A percentile compares a stretch with the other conserved stretches of the same genome.
phyloP scores from a whole-genome alignment of 805 yeast genomes.

The Myxozyma lipomycoides region DNA sequence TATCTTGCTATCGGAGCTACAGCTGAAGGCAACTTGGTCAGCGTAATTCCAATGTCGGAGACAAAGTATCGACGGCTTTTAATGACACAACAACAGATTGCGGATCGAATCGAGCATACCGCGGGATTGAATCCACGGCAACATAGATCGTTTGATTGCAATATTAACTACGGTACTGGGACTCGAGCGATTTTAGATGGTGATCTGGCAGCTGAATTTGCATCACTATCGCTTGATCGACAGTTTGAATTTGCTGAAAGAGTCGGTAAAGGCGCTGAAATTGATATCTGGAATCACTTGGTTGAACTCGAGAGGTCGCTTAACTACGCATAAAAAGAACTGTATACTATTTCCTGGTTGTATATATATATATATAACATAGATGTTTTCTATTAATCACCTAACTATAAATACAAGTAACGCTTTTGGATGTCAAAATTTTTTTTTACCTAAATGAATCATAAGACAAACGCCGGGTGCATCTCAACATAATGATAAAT shows the following conservation, averaged over 20 bases:
- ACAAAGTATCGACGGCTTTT: slow-evolving; percentile 72
- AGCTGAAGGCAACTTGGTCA: slow-evolving; percentile 73
- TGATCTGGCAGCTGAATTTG: slow-evolving; percentile 12
- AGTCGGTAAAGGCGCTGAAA: slow-evolving; percentile 22
- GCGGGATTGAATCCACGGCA: slow-evolving; percentile 73
- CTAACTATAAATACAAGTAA: background rate
- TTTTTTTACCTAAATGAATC: too few relatives aligned
- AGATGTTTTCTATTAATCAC: background rate
- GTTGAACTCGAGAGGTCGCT: slow-evolving; percentile 25
- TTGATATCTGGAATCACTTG: slow-evolving; percentile 23
- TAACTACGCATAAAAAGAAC: slow-evolving; percentile 13
- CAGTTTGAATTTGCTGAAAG: slow-evolving; percentile 22
- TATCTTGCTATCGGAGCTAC: slow-evolving; percentile 64
- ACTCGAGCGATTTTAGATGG: slow-evolving; percentile 25
- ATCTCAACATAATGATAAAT: too few relatives aligned
- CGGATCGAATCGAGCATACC: slow-evolving; percentile 66
- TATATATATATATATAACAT: background rate
- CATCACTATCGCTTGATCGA: slow-evolving; percentile 14
- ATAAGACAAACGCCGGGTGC: too few relatives aligned
- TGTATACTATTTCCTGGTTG: background rate
- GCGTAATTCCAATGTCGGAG: slow-evolving; percentile 72
- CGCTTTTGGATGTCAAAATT: too few relatives aligned
- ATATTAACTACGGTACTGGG: slow-evolving; percentile 3
- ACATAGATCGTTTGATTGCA: background rate
- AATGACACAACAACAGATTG: slow-evolving; percentile 80